Evolutionary conservation across 345 rosid species (phyloP), one percentile per base, ranked within the genome.

Genomic region (Mercurialis annua): DNA sequence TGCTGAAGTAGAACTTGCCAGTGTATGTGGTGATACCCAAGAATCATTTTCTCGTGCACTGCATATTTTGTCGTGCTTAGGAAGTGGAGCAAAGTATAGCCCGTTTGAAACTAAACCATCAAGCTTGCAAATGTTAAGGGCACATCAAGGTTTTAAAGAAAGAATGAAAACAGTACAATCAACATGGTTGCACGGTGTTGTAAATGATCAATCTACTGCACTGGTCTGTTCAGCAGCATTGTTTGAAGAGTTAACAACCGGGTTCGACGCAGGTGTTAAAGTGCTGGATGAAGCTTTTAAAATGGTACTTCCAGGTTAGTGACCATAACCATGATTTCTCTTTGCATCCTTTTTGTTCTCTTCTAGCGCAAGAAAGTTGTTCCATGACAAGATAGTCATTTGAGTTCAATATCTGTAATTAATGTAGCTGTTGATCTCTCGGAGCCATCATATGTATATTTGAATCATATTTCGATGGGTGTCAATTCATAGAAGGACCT

Each of bases 291-390:
- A 86, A 76, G 90, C 88, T 57, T 80, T 91, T 30, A 66, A 71
- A 26, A 85, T 82, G 86, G 92, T 89, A 68, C 92, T 91, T 83
- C 99, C 99, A 84, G 97, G 97, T 90, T 73, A 69, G 66, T 40
- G 52, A 29, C 26, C 47, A 29, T 43, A 64, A 16, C 29, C 51
- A 43, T 53, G 10, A 58, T 55, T 57, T 55, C 16, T 14, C n/a
- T 69, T 38, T 38, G 12, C 52, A 34, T 59, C 38, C 7, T 49
- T 47, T 60, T 48, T 42, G 0, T 48, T 40, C 10, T 62, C 31
- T 48, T 46, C 2, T 18, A 44, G 31, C 34, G 6, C 44, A 48
- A 26, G 51, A 56, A 60, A 59, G 48, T 30, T 40, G 8, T 40
- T 57, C 9, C 12, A 20, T 31, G 43, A 31, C 43, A 56, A 56